Conservation (phyloP, 345 rosid genomes). For the Moricandia arvensis region DNA sequence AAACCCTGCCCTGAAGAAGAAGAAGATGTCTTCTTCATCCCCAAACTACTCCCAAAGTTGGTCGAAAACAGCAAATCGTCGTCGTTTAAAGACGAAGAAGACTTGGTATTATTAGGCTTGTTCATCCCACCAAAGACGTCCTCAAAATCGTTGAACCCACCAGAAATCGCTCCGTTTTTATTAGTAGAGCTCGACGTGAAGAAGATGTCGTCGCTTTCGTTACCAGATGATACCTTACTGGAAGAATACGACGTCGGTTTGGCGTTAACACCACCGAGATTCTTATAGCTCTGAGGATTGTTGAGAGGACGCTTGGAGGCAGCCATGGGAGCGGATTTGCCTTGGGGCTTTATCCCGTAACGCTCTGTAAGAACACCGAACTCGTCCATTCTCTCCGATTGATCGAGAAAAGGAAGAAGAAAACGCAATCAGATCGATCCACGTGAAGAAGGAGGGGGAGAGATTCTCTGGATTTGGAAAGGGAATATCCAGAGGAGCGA, state of each 20-base stretch:
- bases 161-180: conserved; percentile 30
- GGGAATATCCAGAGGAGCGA: background rate
- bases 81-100: conserved; percentile 40
- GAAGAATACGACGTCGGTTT: conserved; percentile 26
- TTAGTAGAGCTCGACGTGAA: conserved; percentile 30
- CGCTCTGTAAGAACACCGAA: conserved; percentile 82
- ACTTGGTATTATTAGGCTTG: conserved; percentile 30
- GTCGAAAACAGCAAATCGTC: conserved; percentile 51
- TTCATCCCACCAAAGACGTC: conserved; percentile 50
- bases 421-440: background rate
- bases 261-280: conserved; percentile 6
- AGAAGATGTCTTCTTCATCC: conserved; percentile 4
- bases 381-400: conserved; percentile 56
- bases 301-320: conserved; percentile 46
- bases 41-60: conserved; percentile 26
- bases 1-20: conserved; percentile 31
- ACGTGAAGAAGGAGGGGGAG: background rate
- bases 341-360: conserved; percentile 78
- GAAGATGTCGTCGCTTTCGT: conserved; percentile 33
- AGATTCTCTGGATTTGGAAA: no score
- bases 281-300: conserved; percentile 28
- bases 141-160: conserved; percentile 43
- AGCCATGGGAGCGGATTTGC: conserved; percentile 87
- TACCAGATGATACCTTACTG: conserved; percentile 36
- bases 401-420: background rate